These are phyloP conservation scores for Trichoderma sp. DNA, from an alignment of 2,329 filamentous ascomycete species.

Conservation along the genomic window DNA sequence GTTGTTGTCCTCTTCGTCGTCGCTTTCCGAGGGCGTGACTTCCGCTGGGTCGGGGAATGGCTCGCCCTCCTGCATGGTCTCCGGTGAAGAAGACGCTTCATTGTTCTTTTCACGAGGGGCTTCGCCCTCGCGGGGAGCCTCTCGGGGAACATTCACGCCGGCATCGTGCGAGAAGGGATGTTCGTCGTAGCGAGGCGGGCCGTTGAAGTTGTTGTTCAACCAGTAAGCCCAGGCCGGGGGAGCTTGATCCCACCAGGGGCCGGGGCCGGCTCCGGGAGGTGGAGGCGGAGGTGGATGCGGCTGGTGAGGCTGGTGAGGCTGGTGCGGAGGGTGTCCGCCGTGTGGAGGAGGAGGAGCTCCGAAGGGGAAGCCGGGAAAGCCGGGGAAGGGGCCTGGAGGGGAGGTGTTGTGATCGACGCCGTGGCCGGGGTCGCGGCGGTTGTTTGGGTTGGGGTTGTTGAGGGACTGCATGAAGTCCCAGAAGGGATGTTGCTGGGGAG, in stretches of 20 bases:
- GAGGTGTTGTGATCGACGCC: conserved; percentile 39
- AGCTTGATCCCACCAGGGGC: background rate
- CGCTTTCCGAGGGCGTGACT: conserved; percentile 27
- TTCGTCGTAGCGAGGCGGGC: background rate
- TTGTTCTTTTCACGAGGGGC: conserved; percentile 36
- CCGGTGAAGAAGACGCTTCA: conserved; percentile 31
- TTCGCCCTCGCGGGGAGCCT: conserved; percentile 25
- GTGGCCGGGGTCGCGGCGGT: conserved; percentile 28
- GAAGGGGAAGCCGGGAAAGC: conserved; percentile 36
- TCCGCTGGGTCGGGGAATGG: conserved; percentile 35
- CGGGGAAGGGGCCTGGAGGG: conserved; percentile 19
- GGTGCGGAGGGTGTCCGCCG: background rate
- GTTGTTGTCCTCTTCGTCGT: conserved; percentile 28
- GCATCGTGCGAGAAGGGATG: background rate
- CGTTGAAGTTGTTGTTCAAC: background rate
- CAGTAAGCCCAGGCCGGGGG: conserved; percentile 2
- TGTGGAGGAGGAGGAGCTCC: conserved; percentile 11
- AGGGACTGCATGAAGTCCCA: conserved; percentile 39
- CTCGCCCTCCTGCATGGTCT: conserved; percentile 32
- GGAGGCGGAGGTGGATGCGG: conserved; percentile 12
- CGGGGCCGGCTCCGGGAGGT: background rate
- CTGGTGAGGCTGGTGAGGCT: background rate
- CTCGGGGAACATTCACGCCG: background rate
- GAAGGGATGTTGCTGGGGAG: conserved; percentile 24
- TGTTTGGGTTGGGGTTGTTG: conserved; percentile 23